Evolutionary conservation across 768 basidiomycete species (phyloP).

Genomic region (Mycena crocata): DNA sequence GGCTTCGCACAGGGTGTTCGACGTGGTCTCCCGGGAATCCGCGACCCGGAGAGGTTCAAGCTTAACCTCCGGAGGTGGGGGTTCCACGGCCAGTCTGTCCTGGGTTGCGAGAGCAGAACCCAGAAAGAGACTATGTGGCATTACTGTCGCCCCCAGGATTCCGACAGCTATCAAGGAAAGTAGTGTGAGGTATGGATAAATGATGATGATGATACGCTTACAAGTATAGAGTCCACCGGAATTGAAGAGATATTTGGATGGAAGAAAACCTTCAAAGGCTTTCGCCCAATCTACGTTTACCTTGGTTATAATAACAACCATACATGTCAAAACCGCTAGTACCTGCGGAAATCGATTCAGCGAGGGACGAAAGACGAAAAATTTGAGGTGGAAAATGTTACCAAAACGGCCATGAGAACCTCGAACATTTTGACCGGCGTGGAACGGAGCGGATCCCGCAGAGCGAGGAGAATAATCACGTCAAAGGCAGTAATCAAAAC

Average conservation of each 20-base stretch:
- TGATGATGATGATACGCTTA: constrained; percentile 45
- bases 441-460: constrained; percentile 77
- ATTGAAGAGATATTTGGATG: constrained; percentile 71
- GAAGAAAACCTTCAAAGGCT: constrained; percentile 82
- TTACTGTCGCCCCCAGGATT: constrained; percentile 86
- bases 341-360: constrained; percentile 53
- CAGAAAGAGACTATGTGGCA: constrained; percentile 94
- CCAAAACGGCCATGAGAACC: constrained; percentile 69
- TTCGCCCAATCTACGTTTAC: constrained; percentile 77
- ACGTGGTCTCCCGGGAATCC: constrained; percentile 36
- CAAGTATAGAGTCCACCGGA: constrained; percentile 74
- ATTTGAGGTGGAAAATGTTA: constrained; percentile 41
- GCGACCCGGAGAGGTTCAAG: constrained; percentile 28
- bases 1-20: constrained; percentile 10
- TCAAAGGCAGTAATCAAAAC: constrained; percentile 77
- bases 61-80: constrained; percentile 36
- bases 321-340: constrained; percentile 80
- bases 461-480: constrained; percentile 75
- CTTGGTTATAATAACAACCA: constrained; percentile 80
- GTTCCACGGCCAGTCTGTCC: constrained; percentile 65
- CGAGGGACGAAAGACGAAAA: neutral
- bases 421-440: constrained; percentile 79
- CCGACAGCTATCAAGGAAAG: constrained; percentile 56
- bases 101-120: constrained; percentile 90
- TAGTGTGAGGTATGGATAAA: neutral